A percentile compares a stretch with the other conserved stretches of the same genome.
These are phyloP conservation scores for Hyphopichia khmerensis DNA, from an alignment of 1,139 yeast genomes.

Conservation along the genomic window DNA sequence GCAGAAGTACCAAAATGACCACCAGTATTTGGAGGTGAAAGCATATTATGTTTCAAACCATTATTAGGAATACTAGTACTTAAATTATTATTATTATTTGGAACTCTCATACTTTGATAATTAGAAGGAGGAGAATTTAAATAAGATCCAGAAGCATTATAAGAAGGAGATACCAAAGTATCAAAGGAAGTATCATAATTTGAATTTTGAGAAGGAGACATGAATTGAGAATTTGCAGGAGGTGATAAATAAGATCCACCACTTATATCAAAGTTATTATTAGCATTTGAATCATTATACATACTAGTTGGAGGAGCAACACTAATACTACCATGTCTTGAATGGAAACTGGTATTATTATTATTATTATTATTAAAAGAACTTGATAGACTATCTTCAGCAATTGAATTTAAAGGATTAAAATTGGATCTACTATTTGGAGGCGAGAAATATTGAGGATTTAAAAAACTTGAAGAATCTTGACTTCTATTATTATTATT, in stretches of 20 bases:
- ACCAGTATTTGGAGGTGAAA: conserved; percentile 24
- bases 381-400: conserved; percentile 24
- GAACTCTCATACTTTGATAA: conserved; percentile 9
- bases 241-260: conserved; percentile 27
- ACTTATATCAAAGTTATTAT: conserved; percentile 13
- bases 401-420: conserved; percentile 31
- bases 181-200: conserved; percentile 24
- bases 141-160: conserved; percentile 25
- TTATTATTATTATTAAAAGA: conserved; percentile 13
- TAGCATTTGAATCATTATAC: conserved; percentile 9
- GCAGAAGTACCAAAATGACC: conserved; percentile 6
- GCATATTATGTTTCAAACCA: conserved; percentile 13
- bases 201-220: conserved; percentile 18
- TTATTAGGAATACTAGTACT: conserved; percentile 24
- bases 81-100: conserved; percentile 5
- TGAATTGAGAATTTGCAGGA: conserved; percentile 21
- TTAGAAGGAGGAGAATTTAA: conserved; percentile 37
- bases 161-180: conserved; percentile 29
- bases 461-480: conserved; percentile 22
- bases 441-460: conserved; percentile 46
- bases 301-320: conserved; percentile 14
- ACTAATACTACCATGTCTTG: conserved; percentile 35
- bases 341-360: conserved; percentile 23
- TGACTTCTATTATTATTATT: conserved; percentile 12
- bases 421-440: conserved; percentile 25